A percentile compares a stretch with the other conserved stretches of the same genome.
Conservation (phyloP, 2,329 filamentous ascomycete species). For the Rhynchosporium graminicola region DNA sequence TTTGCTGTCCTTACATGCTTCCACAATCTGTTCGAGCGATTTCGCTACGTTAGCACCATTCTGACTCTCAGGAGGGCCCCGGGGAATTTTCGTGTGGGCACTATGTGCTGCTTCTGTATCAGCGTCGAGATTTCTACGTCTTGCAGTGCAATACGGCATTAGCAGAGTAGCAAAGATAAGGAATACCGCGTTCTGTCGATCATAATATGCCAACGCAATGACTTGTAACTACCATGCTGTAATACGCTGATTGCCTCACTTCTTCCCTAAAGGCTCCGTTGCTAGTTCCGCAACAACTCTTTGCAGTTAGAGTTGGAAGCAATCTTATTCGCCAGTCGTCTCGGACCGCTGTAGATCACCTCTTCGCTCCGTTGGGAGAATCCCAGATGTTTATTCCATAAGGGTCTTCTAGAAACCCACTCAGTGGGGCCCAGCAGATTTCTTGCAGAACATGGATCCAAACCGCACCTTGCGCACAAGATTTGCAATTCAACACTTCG, state of each 20-base stretch:
- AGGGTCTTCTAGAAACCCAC: no score
- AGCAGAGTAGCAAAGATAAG: not conserved
- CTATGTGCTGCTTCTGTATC: not conserved
- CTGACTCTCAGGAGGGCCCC: no score
- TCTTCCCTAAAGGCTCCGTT: not conserved
- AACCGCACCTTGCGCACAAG: not conserved
- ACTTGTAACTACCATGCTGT: not conserved
- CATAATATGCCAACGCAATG: not conserved
- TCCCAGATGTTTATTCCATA: not conserved
- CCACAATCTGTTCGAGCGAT: not conserved
- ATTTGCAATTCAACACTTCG: not conserved
- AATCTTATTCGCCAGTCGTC: not conserved
- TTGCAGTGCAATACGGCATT: not conserved
- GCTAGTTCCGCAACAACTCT: not conserved
- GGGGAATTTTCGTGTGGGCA: no score
- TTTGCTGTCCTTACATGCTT: not conserved
- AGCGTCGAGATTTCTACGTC: not conserved
- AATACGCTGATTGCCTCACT: not conserved
- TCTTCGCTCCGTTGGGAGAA: not conserved
- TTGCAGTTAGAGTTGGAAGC: not conserved
- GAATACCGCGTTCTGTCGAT: not conserved
- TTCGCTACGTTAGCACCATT: not conserved
- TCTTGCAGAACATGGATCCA: not conserved
- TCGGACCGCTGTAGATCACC: not conserved
- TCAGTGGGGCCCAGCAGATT: not conserved